Conservation (phyloP, 805 yeast genomes). For the Saturnispora silvae region DNA sequence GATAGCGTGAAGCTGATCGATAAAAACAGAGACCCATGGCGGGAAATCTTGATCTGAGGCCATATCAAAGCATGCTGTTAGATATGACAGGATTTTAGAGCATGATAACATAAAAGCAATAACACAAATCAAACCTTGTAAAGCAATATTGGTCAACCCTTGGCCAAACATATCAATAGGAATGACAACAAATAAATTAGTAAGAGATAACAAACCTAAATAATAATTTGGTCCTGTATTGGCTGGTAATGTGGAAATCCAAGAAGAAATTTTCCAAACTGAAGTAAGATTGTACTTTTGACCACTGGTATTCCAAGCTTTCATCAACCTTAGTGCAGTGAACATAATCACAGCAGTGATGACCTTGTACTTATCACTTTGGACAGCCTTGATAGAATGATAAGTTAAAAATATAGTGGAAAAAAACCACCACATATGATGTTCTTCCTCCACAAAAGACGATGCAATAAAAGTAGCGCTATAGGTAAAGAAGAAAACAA, state of each 20-base stretch:
- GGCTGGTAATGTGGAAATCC: slow-evolving; percentile 24
- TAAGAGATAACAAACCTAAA: slow-evolving; percentile 11
- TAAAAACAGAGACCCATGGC: slow-evolving; percentile 15
- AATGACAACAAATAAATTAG: slow-evolving; percentile 14
- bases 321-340: slow-evolving; percentile 41
- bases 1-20: slow-evolving; percentile 24
- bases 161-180: slow-evolving; percentile 2
- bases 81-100: slow-evolving; percentile 20
- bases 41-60: slow-evolving; percentile 13
- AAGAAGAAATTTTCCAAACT: slow-evolving; percentile 37
- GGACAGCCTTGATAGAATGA: slow-evolving; percentile 13
- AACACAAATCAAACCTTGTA: slow-evolving; percentile 25
- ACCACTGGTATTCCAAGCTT: slow-evolving; percentile 87
- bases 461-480: slow-evolving; percentile 67
- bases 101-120: slow-evolving; percentile 26
- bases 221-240: slow-evolving; percentile 18
- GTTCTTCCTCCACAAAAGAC: slow-evolving; percentile 90
- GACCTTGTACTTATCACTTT: slow-evolving; percentile 5
- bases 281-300: slow-evolving; percentile 57
- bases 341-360: slow-evolving; percentile 17
- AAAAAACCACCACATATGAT: slow-evolving; percentile 91
- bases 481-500: slow-evolving; percentile 27
- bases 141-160: background rate
- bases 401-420: slow-evolving; percentile 27
- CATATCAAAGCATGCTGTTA: slow-evolving; percentile 21